Conservation (phyloP, 73 alveolate genomes). For the Urostyla sp. region DNA sequence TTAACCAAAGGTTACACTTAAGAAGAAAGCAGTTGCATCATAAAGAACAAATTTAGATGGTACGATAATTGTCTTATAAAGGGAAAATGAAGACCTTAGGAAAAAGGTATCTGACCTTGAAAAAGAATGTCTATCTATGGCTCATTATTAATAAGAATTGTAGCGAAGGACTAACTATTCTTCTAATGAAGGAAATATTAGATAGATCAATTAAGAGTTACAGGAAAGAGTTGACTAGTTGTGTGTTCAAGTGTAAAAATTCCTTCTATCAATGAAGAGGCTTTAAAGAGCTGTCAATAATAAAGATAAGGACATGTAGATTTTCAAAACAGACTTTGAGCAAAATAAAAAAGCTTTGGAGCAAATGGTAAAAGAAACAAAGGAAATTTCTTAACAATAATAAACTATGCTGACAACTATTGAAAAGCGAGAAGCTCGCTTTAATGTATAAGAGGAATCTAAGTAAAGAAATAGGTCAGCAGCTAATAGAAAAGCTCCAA, state of each 20-base stretch:
- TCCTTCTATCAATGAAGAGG: constrained; percentile 49
- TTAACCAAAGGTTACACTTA: neutral
- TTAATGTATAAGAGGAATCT: neutral
- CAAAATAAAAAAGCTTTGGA: constrained; percentile 42
- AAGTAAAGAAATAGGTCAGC: neutral
- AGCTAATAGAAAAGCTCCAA: too few relatives aligned
- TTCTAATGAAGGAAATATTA: neutral
- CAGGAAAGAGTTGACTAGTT: constrained; percentile 20
- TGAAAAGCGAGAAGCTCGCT: too few relatives aligned
- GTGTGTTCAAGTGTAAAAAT: constrained; percentile 39
- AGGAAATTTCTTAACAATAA: too few relatives aligned
- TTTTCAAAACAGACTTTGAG: constrained; percentile 49
- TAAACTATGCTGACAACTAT: too few relatives aligned
- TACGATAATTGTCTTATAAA: too few relatives aligned
- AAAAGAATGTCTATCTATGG: constrained; percentile 34
- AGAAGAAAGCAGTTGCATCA: neutral
- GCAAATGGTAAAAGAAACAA: constrained; percentile 49
- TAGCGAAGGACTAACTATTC: constrained; percentile 27
- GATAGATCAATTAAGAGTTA: constrained; percentile 13
- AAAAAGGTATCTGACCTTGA: constrained; percentile 38
- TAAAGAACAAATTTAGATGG: neutral
- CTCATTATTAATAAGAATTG: constrained; percentile 43
- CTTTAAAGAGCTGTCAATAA: constrained; percentile 52
- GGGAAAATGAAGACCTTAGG: constrained; percentile 52
- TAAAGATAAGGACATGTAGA: constrained; percentile 45